These are phyloP conservation scores for grape (Vitis vinifera) DNA, from an alignment of 164 flowering plant genomes.

Conservation along the genomic window DNA sequence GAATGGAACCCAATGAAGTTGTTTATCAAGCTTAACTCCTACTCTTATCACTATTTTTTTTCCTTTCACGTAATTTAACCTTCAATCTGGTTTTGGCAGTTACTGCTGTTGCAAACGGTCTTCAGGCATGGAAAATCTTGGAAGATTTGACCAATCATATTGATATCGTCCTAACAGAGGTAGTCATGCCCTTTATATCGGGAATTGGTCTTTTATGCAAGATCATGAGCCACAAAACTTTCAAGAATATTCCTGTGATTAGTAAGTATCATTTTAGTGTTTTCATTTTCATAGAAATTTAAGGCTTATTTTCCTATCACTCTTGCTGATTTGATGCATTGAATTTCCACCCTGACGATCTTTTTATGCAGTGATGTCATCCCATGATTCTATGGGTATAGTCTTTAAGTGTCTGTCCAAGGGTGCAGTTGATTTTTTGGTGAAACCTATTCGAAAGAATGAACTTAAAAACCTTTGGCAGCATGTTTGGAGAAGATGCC, in stretches of 20 bases:
- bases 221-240: constrained; percentile 73
- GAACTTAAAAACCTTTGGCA: not conserved
- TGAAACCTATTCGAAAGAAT: not conserved
- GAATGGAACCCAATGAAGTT: not conserved
- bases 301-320: not conserved
- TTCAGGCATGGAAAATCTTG: constrained; percentile 78
- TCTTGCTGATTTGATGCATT: constrained; percentile 9
- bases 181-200: constrained; percentile 64
- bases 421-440: not conserved
- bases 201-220: constrained; percentile 73
- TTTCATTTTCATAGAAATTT: not conserved
- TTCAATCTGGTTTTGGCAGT: constrained; percentile 41
- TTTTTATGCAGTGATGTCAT: constrained; percentile 59
- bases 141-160: constrained; percentile 57
- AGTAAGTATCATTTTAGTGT: constrained; percentile 53
- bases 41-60: not conserved
- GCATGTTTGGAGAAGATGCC: constrained; percentile 6
- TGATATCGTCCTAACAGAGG: constrained; percentile 79
- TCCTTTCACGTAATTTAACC: not conserved
- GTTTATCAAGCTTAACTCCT: not conserved
- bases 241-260: constrained; percentile 75
- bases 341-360: constrained; percentile 19
- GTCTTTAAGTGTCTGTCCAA: constrained; percentile 31
- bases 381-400: constrained; percentile 47
- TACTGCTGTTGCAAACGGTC: constrained; percentile 59